Evolutionary conservation across 768 basidiomycete species (phyloP).

Genomic region (Scleroderma citrinum): DNA sequence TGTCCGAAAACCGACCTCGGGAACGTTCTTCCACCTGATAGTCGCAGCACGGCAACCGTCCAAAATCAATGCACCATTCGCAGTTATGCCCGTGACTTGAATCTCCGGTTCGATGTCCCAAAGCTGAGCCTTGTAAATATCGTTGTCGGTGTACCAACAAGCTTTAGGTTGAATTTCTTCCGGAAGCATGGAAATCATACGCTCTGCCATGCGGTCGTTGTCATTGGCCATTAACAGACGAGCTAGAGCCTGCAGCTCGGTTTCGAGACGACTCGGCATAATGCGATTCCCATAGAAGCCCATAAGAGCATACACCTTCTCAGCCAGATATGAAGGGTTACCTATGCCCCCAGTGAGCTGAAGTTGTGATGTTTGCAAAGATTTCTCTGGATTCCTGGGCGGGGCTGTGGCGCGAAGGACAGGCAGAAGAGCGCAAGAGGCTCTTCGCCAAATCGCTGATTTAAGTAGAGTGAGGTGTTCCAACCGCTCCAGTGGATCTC

Average conservation of each 20-base stretch:
- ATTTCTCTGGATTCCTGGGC: background rate
- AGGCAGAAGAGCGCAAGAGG: conserved; percentile 5
- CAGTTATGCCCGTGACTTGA: conserved; percentile 3
- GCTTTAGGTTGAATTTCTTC: background rate
- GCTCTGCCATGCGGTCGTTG: conserved; percentile 16
- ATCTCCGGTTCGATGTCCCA: conserved; percentile 10
- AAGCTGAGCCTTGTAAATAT: conserved; percentile 10
- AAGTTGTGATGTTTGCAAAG: background rate
- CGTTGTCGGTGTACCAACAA: conserved; percentile 16
- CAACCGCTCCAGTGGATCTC: conserved; percentile 11
- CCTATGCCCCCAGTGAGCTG: background rate
- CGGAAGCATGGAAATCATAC: conserved; percentile 17
- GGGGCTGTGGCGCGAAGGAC: conserved; percentile 1
- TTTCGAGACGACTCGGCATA: conserved; percentile 8
- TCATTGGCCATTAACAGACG: conserved; percentile 19
- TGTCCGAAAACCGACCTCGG: conserved; percentile 7
- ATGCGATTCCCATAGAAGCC: conserved; percentile 19
- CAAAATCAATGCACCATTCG: conserved; percentile 3
- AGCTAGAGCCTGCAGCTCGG: conserved; percentile 12
- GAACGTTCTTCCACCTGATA: conserved; percentile 8
- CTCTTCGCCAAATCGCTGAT: conserved; percentile 15
- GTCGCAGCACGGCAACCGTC: conserved; percentile 4
- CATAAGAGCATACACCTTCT: conserved; percentile 17
- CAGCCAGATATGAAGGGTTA: conserved; percentile 10
- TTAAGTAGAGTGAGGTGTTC: conserved; percentile 14